A percentile compares a stretch with the other conserved stretches of the same genome.
phyloP scores from a whole-genome alignment of 257 asterid species.

The Solanum sitiens region DNA sequence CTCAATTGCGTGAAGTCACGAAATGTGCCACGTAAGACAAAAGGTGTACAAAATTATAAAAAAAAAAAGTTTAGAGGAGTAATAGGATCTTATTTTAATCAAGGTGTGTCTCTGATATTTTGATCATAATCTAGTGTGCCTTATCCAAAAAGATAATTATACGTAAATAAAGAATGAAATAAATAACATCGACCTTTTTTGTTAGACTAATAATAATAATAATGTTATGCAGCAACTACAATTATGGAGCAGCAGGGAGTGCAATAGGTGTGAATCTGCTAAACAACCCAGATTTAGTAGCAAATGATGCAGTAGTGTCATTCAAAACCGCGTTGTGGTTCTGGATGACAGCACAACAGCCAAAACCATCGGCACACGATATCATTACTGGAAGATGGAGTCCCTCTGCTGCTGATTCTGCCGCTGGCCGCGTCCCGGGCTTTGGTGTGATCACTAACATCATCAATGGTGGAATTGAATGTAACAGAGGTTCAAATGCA shows the following conservation, averaged over 20 bases:
- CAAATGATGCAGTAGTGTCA: conserved; percentile 11
- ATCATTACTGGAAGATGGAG: conserved; percentile 20
- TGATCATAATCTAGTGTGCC: no score
- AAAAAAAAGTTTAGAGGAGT: no score
- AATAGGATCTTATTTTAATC: no score
- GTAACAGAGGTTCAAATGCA: conserved; percentile 10
- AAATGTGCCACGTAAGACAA: accelerated
- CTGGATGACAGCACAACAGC: conserved; percentile 26
- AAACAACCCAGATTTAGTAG: conserved; percentile 21
- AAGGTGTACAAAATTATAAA: no score
- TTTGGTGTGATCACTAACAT: conserved; percentile 26
- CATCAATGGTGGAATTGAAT: conserved; percentile 29
- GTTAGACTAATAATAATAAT: no score
- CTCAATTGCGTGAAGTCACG: no score
- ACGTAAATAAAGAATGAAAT: background rate
- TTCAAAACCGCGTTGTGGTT: conserved; percentile 31
- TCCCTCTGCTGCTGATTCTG: conserved; percentile 11
- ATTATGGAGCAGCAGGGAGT: conserved; percentile 16
- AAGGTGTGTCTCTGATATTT: no score
- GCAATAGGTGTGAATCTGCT: conserved; percentile 17
- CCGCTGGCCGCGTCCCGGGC: conserved; percentile 9
- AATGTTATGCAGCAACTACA: conserved; percentile 13
- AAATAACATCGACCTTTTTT: no score
- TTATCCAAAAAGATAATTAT: no score
- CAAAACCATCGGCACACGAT: conserved; percentile 21